Base-by-base conservation (phyloP, 805 yeast species). In the Candida ipomoeae region DNA sequence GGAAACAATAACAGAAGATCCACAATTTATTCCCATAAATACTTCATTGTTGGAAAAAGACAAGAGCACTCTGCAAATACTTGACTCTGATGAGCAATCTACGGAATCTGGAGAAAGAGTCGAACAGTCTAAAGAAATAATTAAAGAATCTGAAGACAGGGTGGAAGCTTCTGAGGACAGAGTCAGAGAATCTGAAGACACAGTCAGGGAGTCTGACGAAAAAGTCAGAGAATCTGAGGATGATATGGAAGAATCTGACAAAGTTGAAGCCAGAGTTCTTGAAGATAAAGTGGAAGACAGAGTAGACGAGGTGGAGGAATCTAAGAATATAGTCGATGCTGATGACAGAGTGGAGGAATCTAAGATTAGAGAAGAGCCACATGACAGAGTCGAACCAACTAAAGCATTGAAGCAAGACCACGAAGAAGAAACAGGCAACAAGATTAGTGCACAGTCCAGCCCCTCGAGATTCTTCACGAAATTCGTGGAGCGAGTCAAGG, bases 1-100 rank as follows among this genome's bases (percentile, higher is more conserved):
- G 6, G 45, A 42, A 33, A 20, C 45, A 8, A 31, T 18, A n/a
- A 33, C 45, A n/a, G 45, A 42, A 33, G 45, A 42, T 20, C 45
- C 45, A 13, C 34, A 34, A 15, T 18, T 20, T 13, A 14, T 42
- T 6, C 14, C 37, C 7, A n/a, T 33, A 2, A 33, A 42, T 10
- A 15, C 45, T n/a, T 42, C 45, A 20, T 42, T 42, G 23, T 42
- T 42, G 31, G 29, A 21, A 17, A 21, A 14, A n/a, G 38, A 42
- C 10, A 20, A n/a, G 20, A 18, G 36, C n/a, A 42, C n/a, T 21
- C 31, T 5, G 20, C 31, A 35, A 11, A 21, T 18, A 11, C 35
- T 26, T 8, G 44, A 31, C 11, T 18, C 36, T 5, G 44, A 20
- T 14, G 5, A n/a, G 36, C 17, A 15, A 21, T 39, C 32, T 23